Conservation (phyloP, 2,329 filamentous ascomycete genomes). For the Lachnellula occidentalis region DNA sequence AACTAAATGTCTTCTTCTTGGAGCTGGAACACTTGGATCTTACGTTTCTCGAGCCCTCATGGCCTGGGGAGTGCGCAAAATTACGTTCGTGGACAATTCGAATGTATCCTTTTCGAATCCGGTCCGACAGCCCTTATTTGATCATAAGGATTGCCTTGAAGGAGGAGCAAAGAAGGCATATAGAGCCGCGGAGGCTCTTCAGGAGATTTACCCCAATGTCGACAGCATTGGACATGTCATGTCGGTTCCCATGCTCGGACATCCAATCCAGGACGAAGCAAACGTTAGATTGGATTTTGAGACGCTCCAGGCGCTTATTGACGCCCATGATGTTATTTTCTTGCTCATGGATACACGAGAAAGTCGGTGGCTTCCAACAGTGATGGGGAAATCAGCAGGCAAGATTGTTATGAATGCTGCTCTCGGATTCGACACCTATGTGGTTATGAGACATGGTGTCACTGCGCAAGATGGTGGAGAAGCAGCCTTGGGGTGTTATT, state of each 20-base stretch:
- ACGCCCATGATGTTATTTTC: conserved; percentile 87
- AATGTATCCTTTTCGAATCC: conserved; percentile 94
- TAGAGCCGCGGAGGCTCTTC: conserved; percentile 72
- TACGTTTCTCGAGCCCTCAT: conserved; percentile 90
- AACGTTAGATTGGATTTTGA: conserved; percentile 71
- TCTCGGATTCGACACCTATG: conserved; percentile 91
- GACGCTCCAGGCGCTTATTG: conserved; percentile 66
- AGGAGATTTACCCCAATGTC: conserved; percentile 85
- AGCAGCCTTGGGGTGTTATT: conserved; percentile 84
- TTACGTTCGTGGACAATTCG: conserved; percentile 94
- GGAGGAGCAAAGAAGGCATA: conserved; percentile 81
- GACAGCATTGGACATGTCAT: conserved; percentile 74
- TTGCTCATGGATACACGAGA: conserved; percentile 96
- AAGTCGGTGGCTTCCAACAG: conserved; percentile 88
- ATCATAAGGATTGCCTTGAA: conserved; percentile 79
- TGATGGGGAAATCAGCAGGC: conserved; percentile 87
- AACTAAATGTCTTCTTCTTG: conserved; percentile 83
- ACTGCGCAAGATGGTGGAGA: conserved; percentile 50
- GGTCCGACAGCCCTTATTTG: conserved; percentile 87
- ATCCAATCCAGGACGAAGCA: conserved; percentile 70
- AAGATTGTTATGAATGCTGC: conserved; percentile 98
- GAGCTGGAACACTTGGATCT: conserved; percentile 86
- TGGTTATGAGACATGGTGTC: conserved; percentile 92
- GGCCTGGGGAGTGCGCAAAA: conserved; percentile 92
- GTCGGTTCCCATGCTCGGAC: conserved; percentile 91